Conservation (phyloP, 2,329 filamentous ascomycete genomes). For the Aquanectria penicillioides region DNA sequence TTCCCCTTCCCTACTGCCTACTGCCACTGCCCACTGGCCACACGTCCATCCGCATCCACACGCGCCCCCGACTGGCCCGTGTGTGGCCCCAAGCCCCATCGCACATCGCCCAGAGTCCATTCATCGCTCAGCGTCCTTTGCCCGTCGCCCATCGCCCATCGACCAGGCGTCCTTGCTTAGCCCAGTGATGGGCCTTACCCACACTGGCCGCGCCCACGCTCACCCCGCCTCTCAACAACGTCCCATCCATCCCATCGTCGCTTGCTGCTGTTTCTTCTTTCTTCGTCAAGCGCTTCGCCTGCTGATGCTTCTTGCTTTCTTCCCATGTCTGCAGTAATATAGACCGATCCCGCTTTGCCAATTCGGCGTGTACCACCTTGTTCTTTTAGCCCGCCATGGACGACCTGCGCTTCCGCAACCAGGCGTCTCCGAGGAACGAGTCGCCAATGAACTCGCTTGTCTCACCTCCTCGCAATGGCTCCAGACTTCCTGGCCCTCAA, state of each 20-base stretch:
- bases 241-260: conserved; percentile 42
- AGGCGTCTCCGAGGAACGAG: conserved; percentile 82
- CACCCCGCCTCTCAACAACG: conserved; percentile 45
- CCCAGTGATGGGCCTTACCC: conserved; percentile 37
- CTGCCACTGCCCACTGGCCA: conserved; percentile 2
- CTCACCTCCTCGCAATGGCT: conserved; percentile 77
- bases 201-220: conserved; percentile 42
- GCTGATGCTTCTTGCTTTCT: conserved; percentile 46
- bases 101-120: conserved; percentile 12
- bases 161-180: conserved; percentile 27
- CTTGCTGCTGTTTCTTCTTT: conserved; percentile 39
- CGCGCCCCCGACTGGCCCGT: conserved; percentile 23
- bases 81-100: conserved; percentile 36
- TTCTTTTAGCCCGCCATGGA: conserved; percentile 67
- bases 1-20: conserved; percentile 9
- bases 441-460: conserved; percentile 78
- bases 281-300: conserved; percentile 31
- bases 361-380: conserved; percentile 53
- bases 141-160: conserved; percentile 28
- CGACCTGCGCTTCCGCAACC: conserved; percentile 80
- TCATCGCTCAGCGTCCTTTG: conserved; percentile 3
- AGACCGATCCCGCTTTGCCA: conserved; percentile 46
- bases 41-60: conserved; percentile 13
- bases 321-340: conserved; percentile 50
- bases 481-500: conserved; percentile 67